phyloP scores from a whole-genome alignment of 495 filamentous ascomycete species.

The Ascobolus immersus region DNA sequence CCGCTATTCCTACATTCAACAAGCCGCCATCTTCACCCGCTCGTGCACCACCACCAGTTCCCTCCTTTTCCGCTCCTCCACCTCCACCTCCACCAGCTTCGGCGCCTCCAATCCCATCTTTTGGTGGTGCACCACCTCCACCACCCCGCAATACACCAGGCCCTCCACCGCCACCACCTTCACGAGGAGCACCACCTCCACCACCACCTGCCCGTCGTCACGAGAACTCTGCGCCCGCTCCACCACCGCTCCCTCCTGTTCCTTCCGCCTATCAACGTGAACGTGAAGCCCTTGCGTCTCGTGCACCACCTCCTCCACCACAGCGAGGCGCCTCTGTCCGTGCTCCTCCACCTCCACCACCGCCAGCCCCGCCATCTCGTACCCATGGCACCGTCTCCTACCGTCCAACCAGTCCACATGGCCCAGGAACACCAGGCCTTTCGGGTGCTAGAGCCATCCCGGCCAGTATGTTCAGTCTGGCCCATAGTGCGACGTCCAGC shows the following conservation, averaged over 20 bases:
- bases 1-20: too few species aligned
- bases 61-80: constrained; percentile 6
- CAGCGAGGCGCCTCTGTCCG: too few species aligned
- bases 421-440: constrained; percentile 21
- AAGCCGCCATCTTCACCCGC: too few species aligned
- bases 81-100: constrained; percentile 11
- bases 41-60: background rate
- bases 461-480: constrained; percentile 13
- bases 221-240: too few species aligned
- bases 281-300: background rate
- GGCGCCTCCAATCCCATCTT: constrained; percentile 15
- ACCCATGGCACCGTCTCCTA: constrained; percentile 19
- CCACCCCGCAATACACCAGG: constrained; percentile 16
- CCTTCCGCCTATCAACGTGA: too few species aligned
- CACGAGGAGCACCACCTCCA: constrained; percentile 14
- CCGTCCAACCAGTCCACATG: constrained; percentile 50
- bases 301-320: constrained; percentile 3
- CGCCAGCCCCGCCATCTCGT: constrained; percentile 12
- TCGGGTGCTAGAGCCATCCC: constrained; percentile 4
- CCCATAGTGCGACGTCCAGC: constrained; percentile 17
- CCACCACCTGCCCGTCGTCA: constrained; percentile 13
- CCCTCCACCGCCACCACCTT: constrained; percentile 14
- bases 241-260: too few species aligned
- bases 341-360: constrained; percentile 13
- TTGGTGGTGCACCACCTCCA: constrained; percentile 19